These are phyloP conservation scores for Tilletia caries DNA, from an alignment of 1,284 basidiomycete genomes.

Conservation along the genomic window DNA sequence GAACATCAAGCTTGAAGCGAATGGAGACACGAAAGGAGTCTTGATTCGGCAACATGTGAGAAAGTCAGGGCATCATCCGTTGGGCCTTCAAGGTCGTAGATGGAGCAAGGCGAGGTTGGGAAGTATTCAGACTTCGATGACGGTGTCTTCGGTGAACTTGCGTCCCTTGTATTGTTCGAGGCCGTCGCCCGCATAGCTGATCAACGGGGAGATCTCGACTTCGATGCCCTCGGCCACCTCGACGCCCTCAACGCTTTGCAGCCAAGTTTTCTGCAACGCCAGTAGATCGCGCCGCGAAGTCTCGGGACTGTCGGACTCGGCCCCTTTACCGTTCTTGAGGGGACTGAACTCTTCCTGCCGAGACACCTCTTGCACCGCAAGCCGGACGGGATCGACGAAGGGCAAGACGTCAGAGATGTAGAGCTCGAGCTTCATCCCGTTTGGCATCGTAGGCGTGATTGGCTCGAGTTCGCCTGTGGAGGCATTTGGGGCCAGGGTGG, in stretches of 20 bases:
- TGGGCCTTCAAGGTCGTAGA: no score
- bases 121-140: constrained; percentile 18
- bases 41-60: no score
- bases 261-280: constrained; percentile 81
- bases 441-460: constrained; percentile 81
- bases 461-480: constrained; percentile 63
- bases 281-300: constrained; percentile 86
- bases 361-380: constrained; percentile 84
- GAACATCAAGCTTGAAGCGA: no score
- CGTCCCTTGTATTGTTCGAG: constrained; percentile 75
- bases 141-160: constrained; percentile 59
- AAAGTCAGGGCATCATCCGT: no score
- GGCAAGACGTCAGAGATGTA: constrained; percentile 99
- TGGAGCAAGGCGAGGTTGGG: no score
- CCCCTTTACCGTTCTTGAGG: constrained; percentile 93
- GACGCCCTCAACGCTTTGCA: constrained; percentile 72
- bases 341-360: constrained; percentile 90
- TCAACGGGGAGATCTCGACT: constrained; percentile 83
- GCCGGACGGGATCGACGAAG: constrained; percentile 66
- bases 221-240: constrained; percentile 68
- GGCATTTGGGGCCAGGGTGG: constrained; percentile 61
- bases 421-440: constrained; percentile 98
- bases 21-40: no score
- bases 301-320: constrained; percentile 85
- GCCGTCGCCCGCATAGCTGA: constrained; percentile 88